Evolutionary conservation across 306 rosid species (phyloP), one percentile per base, ranked within the genome.

Genomic region (Sophora flavescens): DNA sequence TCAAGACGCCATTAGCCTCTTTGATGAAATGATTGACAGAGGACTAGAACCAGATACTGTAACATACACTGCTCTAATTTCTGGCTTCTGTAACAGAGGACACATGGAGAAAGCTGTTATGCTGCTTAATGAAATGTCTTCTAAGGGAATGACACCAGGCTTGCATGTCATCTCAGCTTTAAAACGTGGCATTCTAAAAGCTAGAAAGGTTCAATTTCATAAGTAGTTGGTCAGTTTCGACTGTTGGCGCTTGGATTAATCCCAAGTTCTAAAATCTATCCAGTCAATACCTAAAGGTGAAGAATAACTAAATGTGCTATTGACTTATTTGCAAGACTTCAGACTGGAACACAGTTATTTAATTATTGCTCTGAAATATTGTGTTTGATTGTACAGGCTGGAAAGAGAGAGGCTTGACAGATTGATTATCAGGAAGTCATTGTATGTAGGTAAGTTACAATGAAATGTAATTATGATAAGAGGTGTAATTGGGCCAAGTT

Each of bases 21-120:
- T 80, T 68, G 80, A 88, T 42, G 78, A 87, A 75, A 91, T 91
- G 92, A 70, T 84, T 42, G 85, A 72, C 8, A 64, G 72, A 72
- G 93, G 96, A 72, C 48, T 93, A 63, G 79, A 88, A 75, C 97
- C 96, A 33, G 93, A 93, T 85, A 75, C 70, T 51, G 88, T 91
- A 75, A 83, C 93, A 42, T 91, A 87, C 85, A 87, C 79, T 28
- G 91, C 92, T 73, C 85, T 93, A 54, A 18, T 93, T 70, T 83
- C 91, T 15, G 83, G 88, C 60, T 81, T 51, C 52, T 87, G 78
- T 59, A 77, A 66, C 2, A 35, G 74, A 62, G 89, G 94, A 71
- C 70, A 83, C 76, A 74, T 45, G 51, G 69, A 81, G 67, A 84
- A 77, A 77, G 88, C 90, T 65, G 58, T 33, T 17, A 60, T 47